phyloP scores from a whole-genome alignment of 176 grass and related monocot genomes.

The Juncus inflexus region DNA sequence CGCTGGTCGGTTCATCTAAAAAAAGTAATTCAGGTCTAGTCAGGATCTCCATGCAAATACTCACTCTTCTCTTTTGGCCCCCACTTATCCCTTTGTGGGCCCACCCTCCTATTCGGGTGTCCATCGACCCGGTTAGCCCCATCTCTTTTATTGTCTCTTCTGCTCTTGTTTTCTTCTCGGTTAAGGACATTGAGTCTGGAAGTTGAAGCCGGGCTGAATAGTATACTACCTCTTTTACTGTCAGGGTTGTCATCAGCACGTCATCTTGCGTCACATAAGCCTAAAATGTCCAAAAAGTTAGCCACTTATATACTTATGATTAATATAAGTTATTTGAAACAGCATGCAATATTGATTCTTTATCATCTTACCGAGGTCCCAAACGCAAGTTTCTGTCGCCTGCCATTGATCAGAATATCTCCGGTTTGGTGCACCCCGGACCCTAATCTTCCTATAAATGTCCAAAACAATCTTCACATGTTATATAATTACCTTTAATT shows the following conservation, averaged over 20 bases:
- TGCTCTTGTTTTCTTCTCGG: constrained; percentile 42
- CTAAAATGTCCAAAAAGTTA: constrained; percentile 20
- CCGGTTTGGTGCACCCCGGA: constrained; percentile 31
- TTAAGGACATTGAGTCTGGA: constrained; percentile 33
- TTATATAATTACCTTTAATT: neutral
- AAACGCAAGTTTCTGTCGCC: constrained; percentile 43
- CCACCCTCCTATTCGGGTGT: constrained; percentile 50
- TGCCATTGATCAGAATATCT: constrained; percentile 41
- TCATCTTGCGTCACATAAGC: constrained; percentile 72
- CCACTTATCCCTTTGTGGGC: constrained; percentile 51
- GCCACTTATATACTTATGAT: neutral
- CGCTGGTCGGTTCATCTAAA: constrained; percentile 15
- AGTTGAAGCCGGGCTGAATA: constrained; percentile 63
- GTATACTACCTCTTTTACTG: constrained; percentile 46
- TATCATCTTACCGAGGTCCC: constrained; percentile 38
- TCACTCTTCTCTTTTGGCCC: constrained; percentile 49
- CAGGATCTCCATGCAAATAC: constrained; percentile 27
- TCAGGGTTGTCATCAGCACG: constrained; percentile 56
- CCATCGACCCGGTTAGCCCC: constrained; percentile 46
- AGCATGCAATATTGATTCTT: neutral
- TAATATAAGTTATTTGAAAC: neutral
- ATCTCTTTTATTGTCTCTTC: constrained; percentile 43
- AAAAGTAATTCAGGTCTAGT: constrained; percentile 8
- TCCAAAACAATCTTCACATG: constrained; percentile 10
- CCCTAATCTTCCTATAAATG: constrained; percentile 38